These are phyloP conservation scores for Ocimum tenuiflorum DNA, from an alignment of 257 asterid genomes.

Conservation along the genomic window DNA sequence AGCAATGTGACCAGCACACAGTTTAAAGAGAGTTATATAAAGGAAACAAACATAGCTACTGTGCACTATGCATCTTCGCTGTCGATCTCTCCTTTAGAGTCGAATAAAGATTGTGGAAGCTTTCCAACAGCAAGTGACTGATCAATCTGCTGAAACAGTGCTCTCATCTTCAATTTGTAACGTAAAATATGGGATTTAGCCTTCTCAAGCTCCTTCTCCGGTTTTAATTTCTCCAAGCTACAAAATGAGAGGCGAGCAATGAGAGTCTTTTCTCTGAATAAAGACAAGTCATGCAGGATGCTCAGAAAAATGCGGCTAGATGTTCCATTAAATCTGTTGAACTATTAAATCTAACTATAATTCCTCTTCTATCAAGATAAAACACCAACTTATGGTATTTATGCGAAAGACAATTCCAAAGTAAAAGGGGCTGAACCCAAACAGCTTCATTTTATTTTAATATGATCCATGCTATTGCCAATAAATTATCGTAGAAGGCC, in stretches of 20 bases:
- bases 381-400: background rate
- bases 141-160: slow-evolving; percentile 71
- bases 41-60: background rate
- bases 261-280: background rate
- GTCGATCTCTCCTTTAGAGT: slow-evolving; percentile 78
- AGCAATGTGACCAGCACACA: slow-evolving; percentile 9
- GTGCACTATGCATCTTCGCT: slow-evolving; percentile 66
- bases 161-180: slow-evolving; percentile 77
- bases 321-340: background rate
- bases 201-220: slow-evolving; percentile 93
- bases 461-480: background rate
- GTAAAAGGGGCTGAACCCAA: background rate
- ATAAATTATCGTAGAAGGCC: background rate
- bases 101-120: slow-evolving; percentile 73
- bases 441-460: too few relatives aligned
- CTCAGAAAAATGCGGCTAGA: background rate
- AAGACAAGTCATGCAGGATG: background rate
- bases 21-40: slow-evolving; percentile 11
- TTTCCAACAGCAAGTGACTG: slow-evolving; percentile 59
- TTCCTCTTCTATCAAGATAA: background rate
- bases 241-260: slow-evolving; percentile 25
- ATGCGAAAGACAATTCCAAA: background rate
- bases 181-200: slow-evolving; percentile 75
- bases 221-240: slow-evolving; percentile 93
- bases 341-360: background rate